Evolutionary conservation across 2,329 filamentous ascomycete genomes (phyloP).

Genomic region (Plectosphaerella cucumerina): DNA sequence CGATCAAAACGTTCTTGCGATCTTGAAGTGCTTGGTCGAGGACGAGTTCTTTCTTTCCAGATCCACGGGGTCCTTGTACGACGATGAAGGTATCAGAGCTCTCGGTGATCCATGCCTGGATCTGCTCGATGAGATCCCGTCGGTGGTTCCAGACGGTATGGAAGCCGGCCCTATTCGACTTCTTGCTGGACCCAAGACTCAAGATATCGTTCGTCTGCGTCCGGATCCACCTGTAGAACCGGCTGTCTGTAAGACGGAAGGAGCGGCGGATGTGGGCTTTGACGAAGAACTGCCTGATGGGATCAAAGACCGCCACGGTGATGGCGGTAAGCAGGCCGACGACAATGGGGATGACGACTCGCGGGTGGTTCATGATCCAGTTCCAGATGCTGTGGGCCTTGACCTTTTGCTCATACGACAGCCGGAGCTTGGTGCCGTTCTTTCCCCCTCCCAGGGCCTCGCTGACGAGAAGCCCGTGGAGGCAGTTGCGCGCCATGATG

Average conservation of each 20-base stretch:
- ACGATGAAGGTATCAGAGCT: conserved; percentile 90
- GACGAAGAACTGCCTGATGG: conserved; percentile 90
- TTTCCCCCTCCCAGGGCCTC: conserved; percentile 71
- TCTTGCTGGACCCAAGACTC: conserved; percentile 51
- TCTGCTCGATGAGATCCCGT: conserved; percentile 73
- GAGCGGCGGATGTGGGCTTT: conserved; percentile 79
- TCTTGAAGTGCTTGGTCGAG: conserved; percentile 77
- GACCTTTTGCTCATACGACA: conserved; percentile 77
- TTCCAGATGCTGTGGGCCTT: conserved; percentile 79
- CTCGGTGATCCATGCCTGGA: conserved; percentile 83
- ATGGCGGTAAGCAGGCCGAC: conserved; percentile 78
- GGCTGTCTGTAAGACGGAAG: conserved; percentile 69
- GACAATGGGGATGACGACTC: conserved; percentile 79
- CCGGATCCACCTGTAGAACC: conserved; percentile 76
- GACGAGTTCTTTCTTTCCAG: conserved; percentile 84
- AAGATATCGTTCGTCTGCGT: conserved; percentile 65
- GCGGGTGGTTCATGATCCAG: conserved; percentile 81
- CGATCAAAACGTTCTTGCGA: conserved; percentile 71
- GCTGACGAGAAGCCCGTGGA: conserved; percentile 75
- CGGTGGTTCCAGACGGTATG: conserved; percentile 85
- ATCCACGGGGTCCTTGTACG: conserved; percentile 86
- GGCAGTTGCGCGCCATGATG: conserved; percentile 85
- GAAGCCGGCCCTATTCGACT: conserved; percentile 63
- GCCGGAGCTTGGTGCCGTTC: conserved; percentile 68
- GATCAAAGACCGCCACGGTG: conserved; percentile 88